These are phyloP conservation scores for Endotrypanum monterogeii DNA, from an alignment of 208 protist genomes.

Conservation along the genomic window DNA sequence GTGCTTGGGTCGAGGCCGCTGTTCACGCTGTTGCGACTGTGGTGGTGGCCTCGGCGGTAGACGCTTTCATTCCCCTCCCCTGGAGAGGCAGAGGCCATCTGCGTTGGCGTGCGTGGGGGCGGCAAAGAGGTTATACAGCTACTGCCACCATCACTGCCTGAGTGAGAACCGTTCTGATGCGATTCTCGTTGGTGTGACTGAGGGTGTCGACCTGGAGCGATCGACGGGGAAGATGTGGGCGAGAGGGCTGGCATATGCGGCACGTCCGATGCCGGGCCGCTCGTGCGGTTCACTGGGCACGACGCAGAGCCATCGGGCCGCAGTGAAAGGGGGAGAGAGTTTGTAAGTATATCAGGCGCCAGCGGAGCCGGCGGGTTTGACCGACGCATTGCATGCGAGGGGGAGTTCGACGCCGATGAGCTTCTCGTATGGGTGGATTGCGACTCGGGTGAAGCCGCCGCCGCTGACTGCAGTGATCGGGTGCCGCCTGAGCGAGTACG, in stretches of 20 bases:
- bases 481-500: conserved; percentile 12
- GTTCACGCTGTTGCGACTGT: background rate
- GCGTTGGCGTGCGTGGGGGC: background rate
- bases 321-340: conserved; percentile 5
- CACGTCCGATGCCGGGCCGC: background rate
- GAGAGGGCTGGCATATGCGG: conserved; percentile 21
- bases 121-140: background rate
- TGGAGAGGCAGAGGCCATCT: background rate
- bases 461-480: background rate
- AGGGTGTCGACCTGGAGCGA: conserved; percentile 11
- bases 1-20: background rate
- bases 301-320: conserved; percentile 3
- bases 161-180: background rate
- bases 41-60: background rate
- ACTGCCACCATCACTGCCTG: background rate
- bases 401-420: conserved; percentile 3
- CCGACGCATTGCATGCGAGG: conserved; percentile 1
- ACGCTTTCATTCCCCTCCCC: background rate
- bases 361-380: conserved; percentile 19
- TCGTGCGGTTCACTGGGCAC: conserved; percentile 10
- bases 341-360: conserved; percentile 2
- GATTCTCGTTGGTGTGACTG: conserved; percentile 1
- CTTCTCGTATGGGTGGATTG: conserved; percentile 3
- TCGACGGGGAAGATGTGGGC: conserved; percentile 1
- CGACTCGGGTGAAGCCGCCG: background rate